Evolutionary conservation across 2,329 filamentous ascomycete genomes (phyloP).

Genomic region (Rasamsonia emersonii): DNA sequence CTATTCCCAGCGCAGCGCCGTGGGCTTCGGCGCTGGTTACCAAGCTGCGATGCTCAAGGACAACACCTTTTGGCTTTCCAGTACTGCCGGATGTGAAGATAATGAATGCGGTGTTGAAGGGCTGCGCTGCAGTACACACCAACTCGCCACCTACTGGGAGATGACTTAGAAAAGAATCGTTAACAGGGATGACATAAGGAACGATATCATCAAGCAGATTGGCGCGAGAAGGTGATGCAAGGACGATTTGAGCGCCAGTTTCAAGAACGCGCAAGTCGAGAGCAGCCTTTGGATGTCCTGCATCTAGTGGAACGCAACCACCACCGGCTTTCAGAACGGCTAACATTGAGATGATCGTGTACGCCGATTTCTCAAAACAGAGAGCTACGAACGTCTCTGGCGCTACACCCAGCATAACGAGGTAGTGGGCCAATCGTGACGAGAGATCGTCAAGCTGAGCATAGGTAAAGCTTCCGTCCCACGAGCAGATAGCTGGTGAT

Average conservation of each 20-base stretch:
- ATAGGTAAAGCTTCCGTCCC: slow-evolving; percentile 26
- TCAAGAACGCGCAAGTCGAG: slow-evolving; percentile 33
- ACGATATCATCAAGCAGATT: slow-evolving; percentile 34
- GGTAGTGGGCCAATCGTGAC: slow-evolving; percentile 21
- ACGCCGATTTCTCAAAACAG: slow-evolving; percentile 21
- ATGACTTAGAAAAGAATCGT: slow-evolving; percentile 26
- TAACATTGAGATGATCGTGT: slow-evolving; percentile 21
- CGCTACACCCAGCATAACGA: slow-evolving; percentile 20
- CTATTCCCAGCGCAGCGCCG: slow-evolving; percentile 16
- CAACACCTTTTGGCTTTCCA: slow-evolving; percentile 22
- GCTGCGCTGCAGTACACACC: slow-evolving; percentile 3
- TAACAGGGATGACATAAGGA: slow-evolving; percentile 30
- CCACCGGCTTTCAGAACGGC: slow-evolving; percentile 24
- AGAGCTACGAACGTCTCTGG: slow-evolving; percentile 17
- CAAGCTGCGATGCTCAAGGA: slow-evolving; percentile 28
- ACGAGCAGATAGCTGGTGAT: slow-evolving; percentile 18
- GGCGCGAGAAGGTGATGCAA: slow-evolving; percentile 29
- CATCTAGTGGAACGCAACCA: slow-evolving; percentile 29
- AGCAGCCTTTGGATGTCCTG: slow-evolving; percentile 18
- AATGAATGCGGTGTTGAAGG: slow-evolving; percentile 22
- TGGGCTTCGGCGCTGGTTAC: slow-evolving; percentile 22
- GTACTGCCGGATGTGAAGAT: slow-evolving; percentile 27
- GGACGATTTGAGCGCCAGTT: slow-evolving; percentile 29
- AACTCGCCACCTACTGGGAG: slow-evolving; percentile 14
- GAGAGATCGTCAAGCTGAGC: slow-evolving; percentile 23